A percentile compares a stretch with the other conserved stretches of the same genome.
phyloP scores from a whole-genome alignment of 192 early-diverging fungal species.

The Backusella tuberculispora region DNA sequence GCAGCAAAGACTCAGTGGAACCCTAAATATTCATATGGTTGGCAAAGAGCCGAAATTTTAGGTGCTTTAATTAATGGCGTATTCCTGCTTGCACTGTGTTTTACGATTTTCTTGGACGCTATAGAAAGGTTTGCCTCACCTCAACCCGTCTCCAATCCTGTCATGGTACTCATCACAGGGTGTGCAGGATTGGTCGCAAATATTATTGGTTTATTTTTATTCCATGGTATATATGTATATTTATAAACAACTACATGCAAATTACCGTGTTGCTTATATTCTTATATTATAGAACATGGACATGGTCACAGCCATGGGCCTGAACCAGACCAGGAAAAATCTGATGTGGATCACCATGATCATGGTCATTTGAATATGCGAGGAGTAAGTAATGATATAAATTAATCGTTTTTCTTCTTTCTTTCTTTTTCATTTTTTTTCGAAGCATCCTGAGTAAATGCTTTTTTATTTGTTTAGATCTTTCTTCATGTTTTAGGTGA shows the following conservation, averaged over 20 bases:
- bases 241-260: not conserved
- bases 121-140: constrained; percentile 80
- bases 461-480: constrained; percentile 39
- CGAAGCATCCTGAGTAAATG: not conserved
- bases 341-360: constrained; percentile 28
- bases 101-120: constrained; percentile 87
- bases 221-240: constrained; percentile 60
- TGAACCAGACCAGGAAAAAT: constrained; percentile 27
- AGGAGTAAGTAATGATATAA: constrained; percentile 38
- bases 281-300: constrained; percentile 42
- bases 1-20: constrained; percentile 62
- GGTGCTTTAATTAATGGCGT: constrained; percentile 94
- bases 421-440: not conserved
- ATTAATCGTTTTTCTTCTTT: not conserved
- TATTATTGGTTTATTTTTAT: constrained; percentile 79
- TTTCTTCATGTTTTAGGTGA: constrained; percentile 94
- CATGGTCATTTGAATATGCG: constrained; percentile 57
- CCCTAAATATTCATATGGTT: constrained; percentile 82
- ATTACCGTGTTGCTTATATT: not conserved
- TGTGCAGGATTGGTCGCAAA: constrained; percentile 78
- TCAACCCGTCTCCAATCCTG: constrained; percentile 70
- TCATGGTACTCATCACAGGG: constrained; percentile 79
- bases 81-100: constrained; percentile 87
- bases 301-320: constrained; percentile 61
- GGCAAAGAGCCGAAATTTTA: constrained; percentile 90